Percentiles rank a stretch among this genome's conserved stretches.
These are phyloP conservation scores for Vanrija humicola DNA, from an alignment of 1,284 basidiomycete genomes.

Conservation along the genomic window DNA sequence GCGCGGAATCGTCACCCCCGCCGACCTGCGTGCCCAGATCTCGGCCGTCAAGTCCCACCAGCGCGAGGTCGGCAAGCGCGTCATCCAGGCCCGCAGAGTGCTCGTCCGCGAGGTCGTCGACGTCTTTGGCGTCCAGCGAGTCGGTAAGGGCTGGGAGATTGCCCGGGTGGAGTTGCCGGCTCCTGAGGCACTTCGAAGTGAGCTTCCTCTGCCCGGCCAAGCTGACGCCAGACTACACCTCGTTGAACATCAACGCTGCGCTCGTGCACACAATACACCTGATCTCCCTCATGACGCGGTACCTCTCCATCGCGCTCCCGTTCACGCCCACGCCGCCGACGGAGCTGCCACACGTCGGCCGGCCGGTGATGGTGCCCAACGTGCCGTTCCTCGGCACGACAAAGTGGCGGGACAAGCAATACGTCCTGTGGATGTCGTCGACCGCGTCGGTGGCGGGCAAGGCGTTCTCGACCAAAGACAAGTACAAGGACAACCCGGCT, in stretches of 20 bases:
- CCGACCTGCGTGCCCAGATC: constrained; percentile 12
- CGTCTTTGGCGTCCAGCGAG: constrained; percentile 33
- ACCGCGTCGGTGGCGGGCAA: constrained; percentile 23
- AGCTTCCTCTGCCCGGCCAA: constrained; percentile 6
- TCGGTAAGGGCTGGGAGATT: constrained; percentile 30
- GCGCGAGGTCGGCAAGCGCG: constrained; percentile 20
- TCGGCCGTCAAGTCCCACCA: constrained; percentile 17
- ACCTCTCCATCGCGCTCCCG: constrained; percentile 39
- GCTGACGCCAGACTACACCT: constrained; percentile 22
- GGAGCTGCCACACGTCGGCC: constrained; percentile 28
- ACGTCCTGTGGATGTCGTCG: constrained; percentile 39
- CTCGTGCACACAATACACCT: constrained; percentile 37
- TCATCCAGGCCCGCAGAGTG: constrained; percentile 36
- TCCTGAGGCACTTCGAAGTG: constrained; percentile 34
- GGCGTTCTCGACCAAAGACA: constrained; percentile 1
- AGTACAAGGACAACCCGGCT: background rate
- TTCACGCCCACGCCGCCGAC: constrained; percentile 24
- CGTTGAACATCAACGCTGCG: constrained; percentile 34
- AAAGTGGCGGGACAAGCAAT: constrained; percentile 32
- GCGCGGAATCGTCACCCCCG: background rate
- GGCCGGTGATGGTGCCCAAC: constrained; percentile 32
- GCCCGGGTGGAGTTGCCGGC: constrained; percentile 30
- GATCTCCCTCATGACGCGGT: constrained; percentile 33
- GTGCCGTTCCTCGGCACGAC: constrained; percentile 34
- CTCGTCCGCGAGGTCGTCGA: constrained; percentile 36